These are phyloP conservation scores for Populus ilicifolia DNA, from an alignment of 345 rosid genomes.

Conservation along the genomic window DNA sequence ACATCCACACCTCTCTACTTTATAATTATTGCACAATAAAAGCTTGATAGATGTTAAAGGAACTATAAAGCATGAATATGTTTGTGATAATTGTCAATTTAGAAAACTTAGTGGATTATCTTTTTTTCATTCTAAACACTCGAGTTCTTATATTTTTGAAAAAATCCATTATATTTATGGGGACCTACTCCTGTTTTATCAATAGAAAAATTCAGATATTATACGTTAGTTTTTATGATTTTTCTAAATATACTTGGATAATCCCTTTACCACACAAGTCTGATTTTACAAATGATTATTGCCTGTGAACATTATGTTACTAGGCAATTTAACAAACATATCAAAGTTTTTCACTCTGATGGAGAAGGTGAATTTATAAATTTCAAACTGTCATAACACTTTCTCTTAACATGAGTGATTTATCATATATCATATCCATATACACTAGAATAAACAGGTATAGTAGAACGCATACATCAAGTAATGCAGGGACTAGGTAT, in stretches of 20 bases:
- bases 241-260: constrained; percentile 4
- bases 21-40: constrained; percentile 7
- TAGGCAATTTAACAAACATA: constrained; percentile 2
- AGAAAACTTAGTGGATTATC: not conserved
- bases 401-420: not conserved
- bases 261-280: constrained; percentile 6
- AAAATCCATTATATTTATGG: constrained; percentile 12
- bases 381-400: not conserved
- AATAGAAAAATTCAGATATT: not conserved
- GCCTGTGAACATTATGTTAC: constrained; percentile 4
- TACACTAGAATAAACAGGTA: constrained; percentile 5
- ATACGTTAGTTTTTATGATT: not conserved
- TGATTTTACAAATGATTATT: constrained; percentile 1
- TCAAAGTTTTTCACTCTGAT: not conserved
- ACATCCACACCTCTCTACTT: not conserved
- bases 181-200: constrained; percentile 9
- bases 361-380: constrained; percentile 2
- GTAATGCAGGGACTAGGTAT: constrained; percentile 12
- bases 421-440: not conserved
- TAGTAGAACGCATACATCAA: not conserved
- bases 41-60: constrained; percentile 9
- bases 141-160: not conserved
- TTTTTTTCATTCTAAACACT: not conserved
- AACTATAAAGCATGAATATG: not conserved
- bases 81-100: constrained; percentile 20